Conservation (phyloP, 2,329 filamentous ascomycete species). For the Pestalotiopsis sp. region DNA sequence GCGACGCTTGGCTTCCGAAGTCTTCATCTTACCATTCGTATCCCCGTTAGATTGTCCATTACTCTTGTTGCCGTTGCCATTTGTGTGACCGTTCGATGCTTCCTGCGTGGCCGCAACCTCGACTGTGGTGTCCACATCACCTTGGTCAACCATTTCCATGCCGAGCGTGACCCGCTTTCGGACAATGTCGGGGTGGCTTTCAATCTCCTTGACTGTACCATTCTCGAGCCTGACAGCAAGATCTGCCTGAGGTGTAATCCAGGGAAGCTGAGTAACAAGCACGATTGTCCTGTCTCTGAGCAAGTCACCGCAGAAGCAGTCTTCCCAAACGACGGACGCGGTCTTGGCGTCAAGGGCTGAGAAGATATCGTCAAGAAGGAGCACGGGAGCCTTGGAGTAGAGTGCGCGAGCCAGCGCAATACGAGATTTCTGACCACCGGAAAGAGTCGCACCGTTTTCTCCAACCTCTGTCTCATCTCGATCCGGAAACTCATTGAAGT, state of each 20-base stretch:
- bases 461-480: slow-evolving; percentile 56
- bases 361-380: slow-evolving; percentile 63
- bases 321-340: slow-evolving; percentile 56
- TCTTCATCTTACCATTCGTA: slow-evolving; percentile 30
- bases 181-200: slow-evolving; percentile 48
- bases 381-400: slow-evolving; percentile 57
- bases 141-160: slow-evolving; percentile 38
- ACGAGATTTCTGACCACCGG: slow-evolving; percentile 59
- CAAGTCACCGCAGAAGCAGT: slow-evolving; percentile 59
- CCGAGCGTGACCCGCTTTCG: slow-evolving; percentile 47
- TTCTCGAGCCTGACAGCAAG: slow-evolving; percentile 48
- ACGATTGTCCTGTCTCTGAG: slow-evolving; percentile 57
- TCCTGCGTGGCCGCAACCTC: slow-evolving; percentile 23
- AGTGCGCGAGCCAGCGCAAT: slow-evolving; percentile 59
- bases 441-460: slow-evolving; percentile 57
- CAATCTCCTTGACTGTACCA: slow-evolving; percentile 41
- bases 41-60: slow-evolving; percentile 23
- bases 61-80: slow-evolving; percentile 15
- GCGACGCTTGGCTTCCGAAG: slow-evolving; percentile 36
- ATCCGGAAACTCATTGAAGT: slow-evolving; percentile 52
- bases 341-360: slow-evolving; percentile 63
- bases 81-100: slow-evolving; percentile 19
- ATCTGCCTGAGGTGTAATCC: slow-evolving; percentile 55
- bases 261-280: slow-evolving; percentile 59
- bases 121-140: slow-evolving; percentile 33